Evolutionary conservation across 495 filamentous ascomycete species (phyloP).

Genomic region (Talaromyces stipitatus): DNA sequence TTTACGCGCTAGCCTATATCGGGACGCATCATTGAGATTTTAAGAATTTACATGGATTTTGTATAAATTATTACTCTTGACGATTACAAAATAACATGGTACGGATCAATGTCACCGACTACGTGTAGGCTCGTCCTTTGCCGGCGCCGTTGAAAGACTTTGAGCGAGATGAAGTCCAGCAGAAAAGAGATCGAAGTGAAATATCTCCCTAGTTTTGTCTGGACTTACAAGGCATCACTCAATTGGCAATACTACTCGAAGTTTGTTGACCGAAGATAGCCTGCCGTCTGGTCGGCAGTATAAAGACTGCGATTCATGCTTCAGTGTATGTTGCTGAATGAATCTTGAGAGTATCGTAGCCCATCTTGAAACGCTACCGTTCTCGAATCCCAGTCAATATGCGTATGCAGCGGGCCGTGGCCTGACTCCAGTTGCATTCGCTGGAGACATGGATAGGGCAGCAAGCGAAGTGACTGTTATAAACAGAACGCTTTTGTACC

Average conservation of each 20-base stretch:
- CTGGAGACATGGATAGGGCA: conserved; percentile 59
- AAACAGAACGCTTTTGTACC: conserved; percentile 43
- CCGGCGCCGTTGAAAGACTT: conserved; percentile 42
- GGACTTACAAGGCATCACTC: conserved; percentile 23
- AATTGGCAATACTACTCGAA: conserved; percentile 43
- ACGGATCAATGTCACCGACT: no score
- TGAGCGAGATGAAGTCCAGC: conserved; percentile 45
- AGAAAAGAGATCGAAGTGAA: conserved; percentile 58
- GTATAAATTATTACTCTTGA: no score
- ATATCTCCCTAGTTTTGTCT: conserved; percentile 46
- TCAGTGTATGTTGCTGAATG: conserved; percentile 41
- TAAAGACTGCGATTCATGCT: conserved; percentile 46
- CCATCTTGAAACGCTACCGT: conserved; percentile 47
- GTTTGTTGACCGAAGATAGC: conserved; percentile 46
- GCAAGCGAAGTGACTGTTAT: conserved; percentile 56
- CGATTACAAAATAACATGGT: no score
- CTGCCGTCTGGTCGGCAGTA: conserved; percentile 14
- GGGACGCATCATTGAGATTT: no score
- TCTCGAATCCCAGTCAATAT: conserved; percentile 45
- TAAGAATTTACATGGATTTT: no score
- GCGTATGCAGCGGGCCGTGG: conserved; percentile 44
- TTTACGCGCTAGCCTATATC: neutral
- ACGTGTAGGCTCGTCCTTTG: conserved; percentile 46
- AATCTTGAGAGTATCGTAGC: no score
- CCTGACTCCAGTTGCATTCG: conserved; percentile 34